These are phyloP conservation scores for Kodamaea neixiangensis DNA, from an alignment of 805 yeast species.

Conservation along the genomic window DNA sequence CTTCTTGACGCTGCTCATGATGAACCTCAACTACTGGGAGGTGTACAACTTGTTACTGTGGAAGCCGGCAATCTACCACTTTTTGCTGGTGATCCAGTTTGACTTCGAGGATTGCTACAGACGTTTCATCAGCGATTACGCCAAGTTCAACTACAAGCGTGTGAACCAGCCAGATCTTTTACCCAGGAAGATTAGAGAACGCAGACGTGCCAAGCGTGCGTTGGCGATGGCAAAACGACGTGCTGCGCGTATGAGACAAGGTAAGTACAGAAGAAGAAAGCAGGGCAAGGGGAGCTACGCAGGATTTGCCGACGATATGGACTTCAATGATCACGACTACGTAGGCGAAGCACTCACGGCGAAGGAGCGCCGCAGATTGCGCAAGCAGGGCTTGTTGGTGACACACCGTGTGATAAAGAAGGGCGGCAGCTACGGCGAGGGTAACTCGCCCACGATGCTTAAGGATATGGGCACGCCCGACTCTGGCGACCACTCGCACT, in stretches of 20 bases:
- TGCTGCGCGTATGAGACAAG: not conserved
- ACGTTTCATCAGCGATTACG: constrained; percentile 36
- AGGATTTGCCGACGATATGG: constrained; percentile 5
- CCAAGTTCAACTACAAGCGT: constrained; percentile 26
- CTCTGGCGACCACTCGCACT: not conserved
- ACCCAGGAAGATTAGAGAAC: constrained; percentile 12
- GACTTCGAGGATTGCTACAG: constrained; percentile 43
- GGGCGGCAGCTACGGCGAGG: constrained; percentile 3
- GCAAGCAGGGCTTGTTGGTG: constrained; percentile 8
- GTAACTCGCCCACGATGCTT: constrained; percentile 12
- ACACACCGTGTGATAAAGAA: constrained; percentile 33
- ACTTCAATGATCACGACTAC: constrained; percentile 3
- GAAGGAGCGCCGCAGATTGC: constrained; percentile 5
- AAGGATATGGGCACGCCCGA: constrained; percentile 9
- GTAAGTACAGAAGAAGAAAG: constrained; percentile 4
- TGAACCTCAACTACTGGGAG: constrained; percentile 47
- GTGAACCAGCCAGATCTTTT: constrained; percentile 18
- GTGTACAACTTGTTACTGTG: constrained; percentile 40
- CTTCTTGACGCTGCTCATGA: constrained; percentile 37
- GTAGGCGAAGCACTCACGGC: constrained; percentile 7
- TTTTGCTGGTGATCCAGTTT: constrained; percentile 38
- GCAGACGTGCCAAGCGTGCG: constrained; percentile 14
- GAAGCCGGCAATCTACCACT: constrained; percentile 46
- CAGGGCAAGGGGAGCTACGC: constrained; percentile 3
- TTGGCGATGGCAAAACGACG: constrained; percentile 2